Evolutionary conservation across 176 grass and related monocot genomes (phyloP).

Genomic region (Carex parvula): DNA sequence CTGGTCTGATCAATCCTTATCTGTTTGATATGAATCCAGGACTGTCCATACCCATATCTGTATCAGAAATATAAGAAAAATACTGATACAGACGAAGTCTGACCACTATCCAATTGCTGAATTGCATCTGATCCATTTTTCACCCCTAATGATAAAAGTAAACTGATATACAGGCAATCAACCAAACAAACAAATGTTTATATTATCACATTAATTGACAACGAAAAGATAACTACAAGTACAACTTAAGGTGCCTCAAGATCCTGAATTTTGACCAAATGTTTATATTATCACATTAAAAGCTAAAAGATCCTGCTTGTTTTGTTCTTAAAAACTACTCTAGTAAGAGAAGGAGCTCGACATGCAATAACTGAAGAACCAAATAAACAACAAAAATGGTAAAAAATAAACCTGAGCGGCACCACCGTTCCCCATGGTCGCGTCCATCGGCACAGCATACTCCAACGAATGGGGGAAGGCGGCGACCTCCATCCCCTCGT

Average conservation of each 20-base stretch:
- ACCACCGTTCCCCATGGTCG: background rate
- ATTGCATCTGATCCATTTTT: background rate
- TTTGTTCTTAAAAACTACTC: background rate
- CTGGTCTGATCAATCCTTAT: too few relatives aligned
- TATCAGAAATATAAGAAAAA: background rate
- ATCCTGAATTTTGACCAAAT: background rate
- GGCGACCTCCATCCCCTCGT: slow-evolving; percentile 4
- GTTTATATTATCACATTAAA: too few relatives aligned
- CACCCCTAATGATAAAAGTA: background rate
- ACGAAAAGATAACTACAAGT: background rate
- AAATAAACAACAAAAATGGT: background rate
- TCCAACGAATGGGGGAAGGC: slow-evolving; percentile 8
- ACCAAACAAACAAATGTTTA: background rate
- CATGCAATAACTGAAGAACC: background rate
- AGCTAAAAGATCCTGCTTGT: too few relatives aligned
- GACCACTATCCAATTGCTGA: background rate
- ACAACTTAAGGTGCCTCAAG: background rate
- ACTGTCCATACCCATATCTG: background rate
- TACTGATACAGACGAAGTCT: background rate
- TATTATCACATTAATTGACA: background rate
- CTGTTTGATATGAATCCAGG: background rate
- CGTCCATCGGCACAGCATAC: slow-evolving; percentile 22
- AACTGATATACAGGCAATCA: background rate
- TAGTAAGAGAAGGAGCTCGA: too few relatives aligned
- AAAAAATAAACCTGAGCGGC: slow-evolving; percentile 1